These are phyloP conservation scores for Yamadazyma philogaea DNA, from an alignment of 805 yeast genomes.

Conservation along the genomic window DNA sequence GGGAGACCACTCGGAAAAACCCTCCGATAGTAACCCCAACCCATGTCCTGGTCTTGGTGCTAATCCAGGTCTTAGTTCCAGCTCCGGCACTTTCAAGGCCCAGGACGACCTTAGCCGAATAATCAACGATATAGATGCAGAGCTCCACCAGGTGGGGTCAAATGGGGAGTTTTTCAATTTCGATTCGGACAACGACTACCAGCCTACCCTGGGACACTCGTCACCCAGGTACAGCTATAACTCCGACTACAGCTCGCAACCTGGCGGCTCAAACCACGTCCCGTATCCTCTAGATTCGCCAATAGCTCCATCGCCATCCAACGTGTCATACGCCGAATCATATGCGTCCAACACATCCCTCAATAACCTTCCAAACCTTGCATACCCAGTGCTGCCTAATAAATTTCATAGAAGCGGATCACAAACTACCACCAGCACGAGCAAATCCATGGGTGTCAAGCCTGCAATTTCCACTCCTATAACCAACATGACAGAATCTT, in stretches of 20 bases:
- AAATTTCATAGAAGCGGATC: constrained; percentile 9
- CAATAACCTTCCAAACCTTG: neutral
- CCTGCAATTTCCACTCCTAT: constrained; percentile 17
- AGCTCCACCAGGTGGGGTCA: neutral
- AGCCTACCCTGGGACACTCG: neutral
- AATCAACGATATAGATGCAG: constrained; percentile 4
- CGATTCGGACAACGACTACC: neutral
- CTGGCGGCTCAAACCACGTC: neutral
- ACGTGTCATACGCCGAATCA: constrained; percentile 5
- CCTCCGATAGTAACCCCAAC: neutral
- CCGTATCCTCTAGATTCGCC: constrained; percentile 21
- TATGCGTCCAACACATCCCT: constrained; percentile 3
- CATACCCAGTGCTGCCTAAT: neutral
- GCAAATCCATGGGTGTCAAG: constrained; percentile 7
- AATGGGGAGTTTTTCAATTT: neutral
- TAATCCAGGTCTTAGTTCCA: neutral
- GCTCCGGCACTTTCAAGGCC: neutral
- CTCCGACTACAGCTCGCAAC: constrained; percentile 2
- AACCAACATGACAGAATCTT: constrained; percentile 9
- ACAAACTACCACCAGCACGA: constrained; percentile 9
- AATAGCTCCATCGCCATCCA: constrained; percentile 13
- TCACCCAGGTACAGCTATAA: constrained; percentile 1
- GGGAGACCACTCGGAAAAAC: no score
- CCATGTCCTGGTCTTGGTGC: neutral
- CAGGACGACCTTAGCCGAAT: constrained; percentile 1